Evolutionary conservation across 371 early-diverging fungal species (phyloP), one percentile per base, ranked within the genome.

Genomic region (Actinomortierella ambigua): DNA sequence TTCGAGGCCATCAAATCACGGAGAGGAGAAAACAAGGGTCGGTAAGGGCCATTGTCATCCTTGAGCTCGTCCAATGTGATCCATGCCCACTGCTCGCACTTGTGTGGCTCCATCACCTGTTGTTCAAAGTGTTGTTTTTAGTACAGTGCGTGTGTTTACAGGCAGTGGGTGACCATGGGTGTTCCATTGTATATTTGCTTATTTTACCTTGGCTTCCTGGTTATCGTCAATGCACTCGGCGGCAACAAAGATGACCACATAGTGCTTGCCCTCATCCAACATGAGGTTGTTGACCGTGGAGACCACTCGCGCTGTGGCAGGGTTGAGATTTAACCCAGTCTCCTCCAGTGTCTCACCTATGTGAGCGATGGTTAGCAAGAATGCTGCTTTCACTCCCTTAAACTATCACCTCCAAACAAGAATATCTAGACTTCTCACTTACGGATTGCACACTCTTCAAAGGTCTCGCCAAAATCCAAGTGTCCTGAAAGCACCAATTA

Each of bases 191-290:
- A 34, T 34, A 11, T 28, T 47, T 23, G 13, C 43, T n/a, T n/a
- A 2, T n/a, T 4, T 28, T 63, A 76, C 76, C 63, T 57, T 61
- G 27, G 75, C 39, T 13, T 50, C 43, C 17, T 22, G 27, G 9
- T 39, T 60, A 2, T 80, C 77, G 3, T 80, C 77, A 8, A 57
- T 49, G 22, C 68, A 78, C n/a, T 76, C 63, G 18, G 64, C 68
- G 8, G 75, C 43, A 69, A 89, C 75, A 62, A 89, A 89, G n/a
- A 88, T 65, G 0, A 87, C 86, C 17, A 87, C 83, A 60, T 89
- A 89, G 63, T 89, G 89, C 43, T 79, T 82, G 17, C 76, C 63
- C 29, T 85, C 82, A 1, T 46, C 58, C 3, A 62, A 50, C 85
- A 88, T 85, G 50, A 81, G 68, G 61, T 83, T 84, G 63, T 89